Percentiles rank a stretch among this genome's conserved stretches.
These are phyloP conservation scores for Chaetomium tenue DNA, from an alignment of 495 filamentous ascomycete genomes.

Conservation along the genomic window DNA sequence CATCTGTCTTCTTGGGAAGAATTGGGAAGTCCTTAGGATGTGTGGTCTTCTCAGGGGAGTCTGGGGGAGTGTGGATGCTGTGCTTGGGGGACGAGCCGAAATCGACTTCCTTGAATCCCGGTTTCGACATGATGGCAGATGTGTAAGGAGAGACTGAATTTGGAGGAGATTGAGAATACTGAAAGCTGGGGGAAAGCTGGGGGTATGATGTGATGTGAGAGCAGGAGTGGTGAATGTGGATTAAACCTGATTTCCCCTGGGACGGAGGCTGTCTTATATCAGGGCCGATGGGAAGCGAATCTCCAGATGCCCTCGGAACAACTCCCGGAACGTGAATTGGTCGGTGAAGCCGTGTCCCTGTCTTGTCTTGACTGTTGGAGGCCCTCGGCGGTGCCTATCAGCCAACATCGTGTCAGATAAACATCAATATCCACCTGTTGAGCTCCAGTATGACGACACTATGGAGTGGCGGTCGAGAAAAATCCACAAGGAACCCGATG, in stretches of 20 bases:
- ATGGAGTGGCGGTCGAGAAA: constrained; percentile 13
- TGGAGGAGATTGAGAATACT: no score
- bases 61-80: constrained; percentile 27
- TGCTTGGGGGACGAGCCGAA: constrained; percentile 41
- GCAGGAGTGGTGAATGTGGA: background rate
- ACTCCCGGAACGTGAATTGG: background rate
- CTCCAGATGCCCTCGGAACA: background rate
- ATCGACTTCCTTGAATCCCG: constrained; percentile 57
- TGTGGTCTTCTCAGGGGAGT: constrained; percentile 22
- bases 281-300: background rate
- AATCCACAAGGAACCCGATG: constrained; percentile 9
- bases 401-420: constrained; percentile 3
- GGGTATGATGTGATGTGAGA: background rate
- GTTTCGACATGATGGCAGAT: constrained; percentile 50
- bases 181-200: no score
- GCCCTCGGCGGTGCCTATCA: constrained; percentile 1
- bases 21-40: constrained; percentile 10
- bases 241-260: background rate
- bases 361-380: background rate
- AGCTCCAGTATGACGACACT: constrained; percentile 24
- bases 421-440: constrained; percentile 5
- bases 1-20: constrained; percentile 23
- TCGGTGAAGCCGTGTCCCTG: background rate
- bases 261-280: constrained; percentile 7
- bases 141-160: background rate